Evolutionary conservation across 2,329 filamentous ascomycete species (phyloP), one percentile per base, ranked within the genome.

Genomic region (Verticillium klebahnii): DNA sequence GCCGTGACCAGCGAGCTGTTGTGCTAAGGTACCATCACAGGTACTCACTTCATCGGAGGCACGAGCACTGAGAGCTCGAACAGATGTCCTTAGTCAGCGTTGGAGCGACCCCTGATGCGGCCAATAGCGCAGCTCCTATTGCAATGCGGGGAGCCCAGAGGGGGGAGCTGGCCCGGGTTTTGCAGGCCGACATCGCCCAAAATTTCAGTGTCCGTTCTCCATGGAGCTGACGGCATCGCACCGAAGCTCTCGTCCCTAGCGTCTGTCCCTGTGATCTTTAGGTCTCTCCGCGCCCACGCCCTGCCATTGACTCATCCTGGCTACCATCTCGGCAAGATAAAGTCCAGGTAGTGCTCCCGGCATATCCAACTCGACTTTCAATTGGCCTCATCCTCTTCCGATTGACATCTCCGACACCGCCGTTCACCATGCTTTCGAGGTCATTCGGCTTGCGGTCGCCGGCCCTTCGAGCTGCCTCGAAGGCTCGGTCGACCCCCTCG

Each of bases 171-270:
- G 29, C 66, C 63, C 50, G 61, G 63, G 65, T 68, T 70, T 70
- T 68, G 65, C 57, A 60, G 66, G 69, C 70, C 71, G 71, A 70
- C 65, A 67, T 73, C 71, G 71, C 71, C 68, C 69, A 71, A 69
- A 65, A 57, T 58, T 56, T 34, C 17, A 36, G 56, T 55, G 3
- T 29, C 45, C 11, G 45, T 52, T n/a, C 45, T 29, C 45, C 34
- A 19, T 50, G 40, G 40, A 25, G n/a, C 40, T 50, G n/a, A 52
- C 45, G 45, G 45, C 45, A 52, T 52, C 19, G 19, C 45, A 52
- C 45, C 3, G 45, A 52, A 52, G 45, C 45, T 52, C 45, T 52
- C 70, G 68, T 71, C 67, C 29, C 67, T 67, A 71, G 68, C 69
- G 67, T 68, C 64, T 66, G 64, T 70, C 68, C 68, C 68, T 71